phyloP scores from a whole-genome alignment of 805 yeast genomes.

The Candida palmyrensis region DNA sequence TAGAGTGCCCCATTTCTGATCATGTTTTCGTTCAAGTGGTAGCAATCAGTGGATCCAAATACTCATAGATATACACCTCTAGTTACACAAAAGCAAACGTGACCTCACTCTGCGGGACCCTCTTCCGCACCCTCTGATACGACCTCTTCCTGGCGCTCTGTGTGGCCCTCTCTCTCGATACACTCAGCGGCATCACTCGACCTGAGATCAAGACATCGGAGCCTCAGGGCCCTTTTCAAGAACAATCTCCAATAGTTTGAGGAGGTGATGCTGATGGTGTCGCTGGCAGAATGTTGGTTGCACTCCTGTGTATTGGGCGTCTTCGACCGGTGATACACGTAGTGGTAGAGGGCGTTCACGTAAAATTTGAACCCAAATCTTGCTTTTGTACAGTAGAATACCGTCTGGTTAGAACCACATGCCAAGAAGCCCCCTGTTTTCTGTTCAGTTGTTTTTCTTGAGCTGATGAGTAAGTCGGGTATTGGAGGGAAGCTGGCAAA shows the following conservation, averaged over 20 bases:
- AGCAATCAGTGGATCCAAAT: too few relatives aligned
- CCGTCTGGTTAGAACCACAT: slow-evolving; percentile 3
- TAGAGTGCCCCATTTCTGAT: too few relatives aligned
- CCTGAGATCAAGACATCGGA: slow-evolving; percentile 9
- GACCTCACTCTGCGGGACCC: too few relatives aligned
- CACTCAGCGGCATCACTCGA: too few relatives aligned
- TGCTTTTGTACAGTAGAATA: slow-evolving; percentile 9
- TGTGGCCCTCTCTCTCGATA: too few relatives aligned
- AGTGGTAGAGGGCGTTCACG: slow-evolving; percentile 12
- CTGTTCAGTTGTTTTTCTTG: not conserved
- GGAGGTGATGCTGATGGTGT: slow-evolving; percentile 1
- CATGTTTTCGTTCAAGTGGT: too few relatives aligned
- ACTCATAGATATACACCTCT: too few relatives aligned
- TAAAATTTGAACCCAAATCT: slow-evolving; percentile 16
- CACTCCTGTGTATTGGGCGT: too few relatives aligned
- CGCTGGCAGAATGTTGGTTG: not conserved
- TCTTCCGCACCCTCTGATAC: too few relatives aligned
- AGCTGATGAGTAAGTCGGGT: slow-evolving; percentile 12
- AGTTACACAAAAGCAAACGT: too few relatives aligned
- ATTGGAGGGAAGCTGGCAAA: slow-evolving; percentile 11
- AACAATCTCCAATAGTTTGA: slow-evolving; percentile 6
- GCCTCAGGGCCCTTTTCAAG: slow-evolving; percentile 5
- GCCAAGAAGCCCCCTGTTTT: slow-evolving; percentile 4
- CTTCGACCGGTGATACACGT: too few relatives aligned
- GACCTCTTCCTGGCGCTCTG: too few relatives aligned